Conservation (phyloP, 805 yeast species). For the Tetrapisispora pingtungensis region DNA sequence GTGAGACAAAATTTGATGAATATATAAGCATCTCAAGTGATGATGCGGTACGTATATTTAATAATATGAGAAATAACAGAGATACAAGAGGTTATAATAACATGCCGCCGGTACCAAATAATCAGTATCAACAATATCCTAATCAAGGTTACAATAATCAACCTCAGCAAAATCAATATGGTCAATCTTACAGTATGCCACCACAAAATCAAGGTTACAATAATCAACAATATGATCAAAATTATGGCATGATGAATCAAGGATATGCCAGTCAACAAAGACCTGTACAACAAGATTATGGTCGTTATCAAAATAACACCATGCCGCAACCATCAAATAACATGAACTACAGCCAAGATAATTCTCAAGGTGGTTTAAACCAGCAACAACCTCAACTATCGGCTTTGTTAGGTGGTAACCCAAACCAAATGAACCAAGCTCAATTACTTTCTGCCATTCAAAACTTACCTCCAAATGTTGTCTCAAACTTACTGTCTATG, state of each 20-base stretch:
- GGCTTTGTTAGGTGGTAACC: conserved; percentile 16
- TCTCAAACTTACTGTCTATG: conserved; percentile 22
- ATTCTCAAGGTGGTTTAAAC: conserved; percentile 8
- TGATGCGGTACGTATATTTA: conserved; percentile 44
- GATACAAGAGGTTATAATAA: conserved; percentile 7
- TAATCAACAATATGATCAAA: conserved; percentile 11
- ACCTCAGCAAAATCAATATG: conserved; percentile 11
- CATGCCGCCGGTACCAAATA: neutral
- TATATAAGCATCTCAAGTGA: conserved; percentile 59
- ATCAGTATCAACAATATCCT: conserved; percentile 7
- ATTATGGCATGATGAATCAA: conserved; percentile 11
- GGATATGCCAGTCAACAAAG: conserved; percentile 12
- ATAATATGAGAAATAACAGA: conserved; percentile 21
- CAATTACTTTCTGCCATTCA: conserved; percentile 27
- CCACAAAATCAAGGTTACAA: conserved; percentile 11
- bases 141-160: conserved; percentile 4
- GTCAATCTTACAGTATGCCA: conserved; percentile 12
- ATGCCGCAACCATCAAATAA: conserved; percentile 14
- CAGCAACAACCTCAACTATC: conserved; percentile 21
- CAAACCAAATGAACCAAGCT: conserved; percentile 24
- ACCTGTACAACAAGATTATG: conserved; percentile 18
- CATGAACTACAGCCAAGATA: conserved; percentile 9
- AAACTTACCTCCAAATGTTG: conserved; percentile 28
- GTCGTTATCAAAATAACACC: conserved; percentile 13
- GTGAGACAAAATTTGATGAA: conserved; percentile 75